Base-by-base conservation (phyloP, 2,329 filamentous ascomycete genomes). In the Coleophoma crateriformis region DNA sequence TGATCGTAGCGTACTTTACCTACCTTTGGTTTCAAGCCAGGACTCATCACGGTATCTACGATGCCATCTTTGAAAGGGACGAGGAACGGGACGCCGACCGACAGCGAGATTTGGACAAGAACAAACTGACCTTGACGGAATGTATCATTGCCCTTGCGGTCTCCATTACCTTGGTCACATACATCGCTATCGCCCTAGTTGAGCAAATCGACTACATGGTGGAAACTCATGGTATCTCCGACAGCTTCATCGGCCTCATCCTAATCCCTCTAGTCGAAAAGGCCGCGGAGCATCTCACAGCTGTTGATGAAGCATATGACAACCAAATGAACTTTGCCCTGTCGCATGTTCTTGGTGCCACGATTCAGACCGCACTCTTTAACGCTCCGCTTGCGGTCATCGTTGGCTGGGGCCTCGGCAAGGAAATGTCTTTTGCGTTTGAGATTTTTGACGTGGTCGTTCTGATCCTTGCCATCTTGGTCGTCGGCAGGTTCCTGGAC, bases 301-400 rank as follows among this genome's bases (percentile, higher is more conserved):
- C 88, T 39, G 75, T 95, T 51, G 88, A 94, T 59, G 89, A 95
- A 74, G 89, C 89, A 20, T 92, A 83, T 76, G 86, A 89, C 59
- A 82, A 88, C 64, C 83, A 86, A 64, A 90, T 91, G 76, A 44
- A 44, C n/a, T 27, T 44, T n/a, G 41, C 41, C 22, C n/a, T 44
- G 11, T 15, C 19, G 6, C 41, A 44, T 20, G 20, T 44, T 27
- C 41, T 44, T 38, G 90, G 89, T 43, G 85, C 90, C 2, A 92
- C 88, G 1, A 85, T 96, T 51, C 91, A 96, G 69, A 96, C 91
- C 0, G 89, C 90, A 1, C 78, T 96, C 33, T 82, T 96, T 63
- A 96, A 95, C 64, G 89, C 85, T 0, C 90, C 91, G 0, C 77
- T 96, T 4, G 84, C 89, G 7, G 82, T 95, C 33, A 76, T 96